Evolutionary conservation across 1,284 basidiomycete species (phyloP).

Genomic region (Apiotrichum laibachii): DNA sequence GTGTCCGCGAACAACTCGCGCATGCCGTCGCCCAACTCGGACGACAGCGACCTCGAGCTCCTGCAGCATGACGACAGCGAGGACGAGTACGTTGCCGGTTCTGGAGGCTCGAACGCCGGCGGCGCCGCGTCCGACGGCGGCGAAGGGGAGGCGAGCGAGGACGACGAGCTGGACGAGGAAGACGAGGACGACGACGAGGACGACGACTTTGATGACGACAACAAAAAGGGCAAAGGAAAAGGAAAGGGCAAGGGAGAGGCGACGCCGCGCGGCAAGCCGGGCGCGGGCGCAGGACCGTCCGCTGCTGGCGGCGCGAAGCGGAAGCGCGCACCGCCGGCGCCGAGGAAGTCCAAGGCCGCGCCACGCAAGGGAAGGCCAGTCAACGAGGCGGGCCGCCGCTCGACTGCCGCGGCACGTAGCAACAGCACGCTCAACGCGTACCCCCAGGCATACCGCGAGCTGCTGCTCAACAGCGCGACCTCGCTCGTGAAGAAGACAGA

Average conservation of each 20-base stretch:
- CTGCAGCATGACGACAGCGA: neutral
- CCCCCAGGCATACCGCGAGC: slow-evolving; percentile 15
- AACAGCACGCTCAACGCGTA: slow-evolving; percentile 6
- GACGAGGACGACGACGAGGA: neutral
- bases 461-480: slow-evolving; percentile 6
- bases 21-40: neutral
- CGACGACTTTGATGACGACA: neutral
- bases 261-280: neutral
- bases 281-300: neutral
- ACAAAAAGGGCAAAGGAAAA: slow-evolving; percentile 3
- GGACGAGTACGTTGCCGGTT: slow-evolving; percentile 2
- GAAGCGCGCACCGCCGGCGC: neutral
- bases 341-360: neutral
- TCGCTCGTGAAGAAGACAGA: neutral
- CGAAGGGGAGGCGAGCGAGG: neutral
- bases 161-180: slow-evolving; percentile 7
- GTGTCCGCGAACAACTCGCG: slow-evolving; percentile 15
- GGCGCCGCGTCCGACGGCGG: neutral
- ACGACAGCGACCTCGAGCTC: slow-evolving; percentile 6
- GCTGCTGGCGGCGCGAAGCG: neutral
- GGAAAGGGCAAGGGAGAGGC: slow-evolving; percentile 6
- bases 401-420: slow-evolving; percentile 3
- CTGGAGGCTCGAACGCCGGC: neutral
- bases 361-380: neutral
- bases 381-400: neutral